These are phyloP conservation scores for Aspergillus pseudonomiae DNA, from an alignment of 2,329 filamentous ascomycete species.

Conservation along the genomic window DNA sequence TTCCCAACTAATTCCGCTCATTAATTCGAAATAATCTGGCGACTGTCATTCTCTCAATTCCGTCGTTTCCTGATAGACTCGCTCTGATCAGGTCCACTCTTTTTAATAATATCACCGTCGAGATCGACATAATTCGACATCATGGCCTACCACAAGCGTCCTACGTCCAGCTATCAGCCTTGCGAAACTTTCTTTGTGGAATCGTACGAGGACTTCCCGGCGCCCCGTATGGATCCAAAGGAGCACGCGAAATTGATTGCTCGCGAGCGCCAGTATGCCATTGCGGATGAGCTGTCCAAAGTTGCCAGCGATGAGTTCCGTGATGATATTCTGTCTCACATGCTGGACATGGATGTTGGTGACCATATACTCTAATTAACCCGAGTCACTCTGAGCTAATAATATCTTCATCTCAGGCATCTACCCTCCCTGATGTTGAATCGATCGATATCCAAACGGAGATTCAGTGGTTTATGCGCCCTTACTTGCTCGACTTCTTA, in stretches of 20 bases:
- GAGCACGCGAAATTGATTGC: slow-evolving; percentile 78
- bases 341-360: slow-evolving; percentile 86
- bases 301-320: slow-evolving; percentile 87
- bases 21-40: slow-evolving; percentile 49
- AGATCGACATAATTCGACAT: slow-evolving; percentile 34
- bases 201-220: slow-evolving; percentile 55
- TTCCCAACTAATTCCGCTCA: slow-evolving; percentile 63
- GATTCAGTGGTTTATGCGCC: slow-evolving; percentile 99
- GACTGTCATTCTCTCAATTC: slow-evolving; percentile 56
- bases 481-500: slow-evolving; percentile 96
- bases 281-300: slow-evolving; percentile 85
- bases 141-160: slow-evolving; percentile 60
- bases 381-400: slow-evolving; percentile 21
- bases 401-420: slow-evolving; percentile 55
- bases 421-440: slow-evolving; percentile 92
- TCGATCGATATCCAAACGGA: slow-evolving; percentile 99
- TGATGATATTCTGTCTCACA: slow-evolving; percentile 91
- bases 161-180: slow-evolving; percentile 59
- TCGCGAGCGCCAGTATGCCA: slow-evolving; percentile 80
- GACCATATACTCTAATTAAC: background rate
- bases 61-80: slow-evolving; percentile 44
- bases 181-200: slow-evolving; percentile 73
- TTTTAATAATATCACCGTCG: slow-evolving; percentile 32
- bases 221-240: slow-evolving; percentile 65
- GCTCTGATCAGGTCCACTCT: slow-evolving; percentile 47